phyloP scores from a whole-genome alignment of 257 asterid species.

The Solanum tacnaense region DNA sequence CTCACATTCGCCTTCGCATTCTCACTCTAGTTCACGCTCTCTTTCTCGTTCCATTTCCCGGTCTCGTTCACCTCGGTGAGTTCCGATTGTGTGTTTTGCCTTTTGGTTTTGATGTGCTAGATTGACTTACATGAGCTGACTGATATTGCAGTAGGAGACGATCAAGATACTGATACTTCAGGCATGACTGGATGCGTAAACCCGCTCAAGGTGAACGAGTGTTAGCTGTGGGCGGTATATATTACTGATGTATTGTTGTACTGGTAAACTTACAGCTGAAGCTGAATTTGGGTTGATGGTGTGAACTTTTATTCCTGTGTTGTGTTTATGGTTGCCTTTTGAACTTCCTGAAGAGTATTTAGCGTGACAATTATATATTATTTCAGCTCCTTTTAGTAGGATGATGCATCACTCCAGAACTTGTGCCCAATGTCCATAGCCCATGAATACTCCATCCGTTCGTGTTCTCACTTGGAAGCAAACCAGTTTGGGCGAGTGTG shows the following conservation, averaged over 20 bases:
- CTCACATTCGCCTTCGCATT: slow-evolving; percentile 28
- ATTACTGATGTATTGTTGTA: neutral
- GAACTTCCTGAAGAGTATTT: neutral
- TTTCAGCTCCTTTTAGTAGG: neutral
- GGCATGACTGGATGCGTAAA: neutral
- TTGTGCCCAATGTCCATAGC: neutral
- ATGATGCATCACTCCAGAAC: neutral
- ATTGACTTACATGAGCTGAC: neutral
- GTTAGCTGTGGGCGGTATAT: neutral
- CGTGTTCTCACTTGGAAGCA: neutral
- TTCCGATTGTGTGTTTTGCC: neutral
- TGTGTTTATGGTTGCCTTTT: neutral
- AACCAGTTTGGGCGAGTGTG: neutral
- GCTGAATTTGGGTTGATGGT: neutral
- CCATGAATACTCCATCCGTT: neutral
- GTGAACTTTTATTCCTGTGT: neutral
- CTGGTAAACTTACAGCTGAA: neutral
- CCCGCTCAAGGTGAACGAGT: neutral
- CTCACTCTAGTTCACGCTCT: slow-evolving; percentile 38
- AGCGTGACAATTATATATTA: neutral
- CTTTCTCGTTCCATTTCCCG: slow-evolving; percentile 32
- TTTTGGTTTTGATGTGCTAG: neutral
- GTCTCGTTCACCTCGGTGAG: slow-evolving; percentile 67
- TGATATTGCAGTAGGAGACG: slow-evolving; percentile 44
- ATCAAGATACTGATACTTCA: slow-evolving; percentile 38